These are phyloP conservation scores for Fusarium sterilihyphosum DNA, from an alignment of 2,329 filamentous ascomycete genomes.

Conservation along the genomic window DNA sequence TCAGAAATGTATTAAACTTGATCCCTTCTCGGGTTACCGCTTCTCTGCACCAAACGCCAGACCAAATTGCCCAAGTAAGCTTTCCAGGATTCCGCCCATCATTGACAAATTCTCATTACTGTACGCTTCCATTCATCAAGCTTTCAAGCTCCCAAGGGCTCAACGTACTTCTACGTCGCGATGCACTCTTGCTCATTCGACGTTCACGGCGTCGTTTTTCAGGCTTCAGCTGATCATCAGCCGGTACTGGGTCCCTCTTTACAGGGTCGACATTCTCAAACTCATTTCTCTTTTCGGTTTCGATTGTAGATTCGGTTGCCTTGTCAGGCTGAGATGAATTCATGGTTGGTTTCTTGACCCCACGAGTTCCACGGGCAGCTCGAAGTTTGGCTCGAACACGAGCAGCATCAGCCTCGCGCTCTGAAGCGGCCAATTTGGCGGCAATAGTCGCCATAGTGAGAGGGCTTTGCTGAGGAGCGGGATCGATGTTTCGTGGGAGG, in stretches of 20 bases:
- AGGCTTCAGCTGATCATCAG: conserved; percentile 41
- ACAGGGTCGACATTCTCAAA: conserved; percentile 49
- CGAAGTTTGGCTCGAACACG: conserved; percentile 70
- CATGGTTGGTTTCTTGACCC: conserved; percentile 46
- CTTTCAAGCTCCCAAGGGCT: conserved; percentile 79
- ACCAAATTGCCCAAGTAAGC: conserved; percentile 30
- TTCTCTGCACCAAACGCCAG: conserved; percentile 39
- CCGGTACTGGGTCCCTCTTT: conserved; percentile 45
- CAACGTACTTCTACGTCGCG: conserved; percentile 76
- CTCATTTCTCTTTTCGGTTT: conserved; percentile 12
- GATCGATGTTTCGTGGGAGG: conserved; percentile 51
- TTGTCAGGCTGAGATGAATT: conserved; percentile 34
- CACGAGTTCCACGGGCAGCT: conserved; percentile 57
- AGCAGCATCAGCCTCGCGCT: conserved; percentile 71
- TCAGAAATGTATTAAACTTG: conserved; percentile 21
- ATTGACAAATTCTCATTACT: conserved; percentile 45
- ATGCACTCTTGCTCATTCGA: conserved; percentile 65
- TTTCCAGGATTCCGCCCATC: conserved; percentile 29
- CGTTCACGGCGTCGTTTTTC: conserved; percentile 62
- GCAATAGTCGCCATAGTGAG: conserved; percentile 70
- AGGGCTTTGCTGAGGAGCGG: conserved; percentile 62
- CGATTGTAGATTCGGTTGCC: background rate
- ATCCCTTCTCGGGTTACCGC: conserved; percentile 1
- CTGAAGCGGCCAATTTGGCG: conserved; percentile 71
- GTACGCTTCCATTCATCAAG: conserved; percentile 63